A percentile compares a stretch with the other conserved stretches of the same genome.
Conservation (phyloP, 225 moss, liverwort and hornwort species). For the Neckera pumila region DNA sequence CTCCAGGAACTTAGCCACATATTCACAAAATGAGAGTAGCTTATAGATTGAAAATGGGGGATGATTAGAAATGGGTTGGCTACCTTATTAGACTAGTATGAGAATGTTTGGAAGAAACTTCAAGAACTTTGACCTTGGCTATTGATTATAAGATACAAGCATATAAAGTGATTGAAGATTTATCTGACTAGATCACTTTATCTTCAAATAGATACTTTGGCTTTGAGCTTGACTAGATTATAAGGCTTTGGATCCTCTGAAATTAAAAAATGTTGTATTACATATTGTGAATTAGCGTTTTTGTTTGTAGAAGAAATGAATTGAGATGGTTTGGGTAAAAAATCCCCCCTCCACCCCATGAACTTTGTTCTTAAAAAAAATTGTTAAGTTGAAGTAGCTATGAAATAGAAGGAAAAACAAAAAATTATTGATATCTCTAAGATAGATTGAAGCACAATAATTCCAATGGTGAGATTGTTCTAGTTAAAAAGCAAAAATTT, state of each 20-base stretch:
- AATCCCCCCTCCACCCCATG: rapidly evolving
- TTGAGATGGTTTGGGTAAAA: neutral
- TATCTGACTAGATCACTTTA: no score
- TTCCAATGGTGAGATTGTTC: neutral
- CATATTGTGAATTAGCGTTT: neutral
- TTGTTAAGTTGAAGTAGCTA: neutral
- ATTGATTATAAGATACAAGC: neutral
- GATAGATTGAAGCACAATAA: neutral
- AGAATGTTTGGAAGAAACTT: no score
- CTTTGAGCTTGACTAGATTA: neutral
- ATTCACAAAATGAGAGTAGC: no score
- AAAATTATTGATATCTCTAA: neutral
- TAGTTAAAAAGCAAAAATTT: neutral
- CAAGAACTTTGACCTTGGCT: no score
- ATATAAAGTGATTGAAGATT: no score
- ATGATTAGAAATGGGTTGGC: no score
- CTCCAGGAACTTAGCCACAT: no score
- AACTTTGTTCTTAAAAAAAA: neutral
- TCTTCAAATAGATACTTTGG: no score
- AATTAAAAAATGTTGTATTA: neutral
- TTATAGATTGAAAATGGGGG: no score
- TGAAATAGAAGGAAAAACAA: neutral
- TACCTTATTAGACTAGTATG: no score
- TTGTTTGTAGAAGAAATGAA: neutral
- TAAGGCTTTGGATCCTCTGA: neutral